A percentile compares a stretch with the other conserved stretches of the same genome.
Evolutionary conservation across 805 yeast species (phyloP).

Genomic region (Schwanniomyces yamadae): DNA sequence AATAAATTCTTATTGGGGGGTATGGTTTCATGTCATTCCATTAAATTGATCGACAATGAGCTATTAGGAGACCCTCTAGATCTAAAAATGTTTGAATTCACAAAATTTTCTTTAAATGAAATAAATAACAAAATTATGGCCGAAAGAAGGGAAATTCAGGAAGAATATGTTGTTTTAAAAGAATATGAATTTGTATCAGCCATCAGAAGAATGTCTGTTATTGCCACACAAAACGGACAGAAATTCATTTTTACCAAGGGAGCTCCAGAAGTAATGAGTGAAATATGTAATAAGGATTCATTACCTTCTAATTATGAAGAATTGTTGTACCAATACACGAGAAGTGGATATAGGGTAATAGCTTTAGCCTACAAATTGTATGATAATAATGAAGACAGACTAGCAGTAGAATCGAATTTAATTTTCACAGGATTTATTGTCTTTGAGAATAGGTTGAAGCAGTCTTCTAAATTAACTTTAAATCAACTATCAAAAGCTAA

Average conservation of each 20-base stretch:
- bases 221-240: constrained; percentile 43
- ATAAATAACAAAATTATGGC: constrained; percentile 32
- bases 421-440: constrained; percentile 84
- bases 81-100: constrained; percentile 87
- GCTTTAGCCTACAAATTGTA: constrained; percentile 77
- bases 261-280: constrained; percentile 91
- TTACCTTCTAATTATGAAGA: constrained; percentile 77
- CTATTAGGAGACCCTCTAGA: constrained; percentile 94
- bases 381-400: constrained; percentile 45
- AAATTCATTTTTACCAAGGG: constrained; percentile 70
- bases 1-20: constrained; percentile 36
- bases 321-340: constrained; percentile 80
- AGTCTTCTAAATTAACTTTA: constrained; percentile 62
- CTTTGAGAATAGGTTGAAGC: constrained; percentile 87
- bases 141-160: constrained; percentile 10
- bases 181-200: constrained; percentile 84
- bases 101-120: constrained; percentile 75
- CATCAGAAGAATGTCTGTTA: constrained; percentile 86
- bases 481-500: constrained; percentile 60
- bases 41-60: constrained; percentile 74
- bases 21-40: constrained; percentile 83
- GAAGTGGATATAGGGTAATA: constrained; percentile 90
- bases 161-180: constrained; percentile 35
- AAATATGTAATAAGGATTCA: constrained; percentile 67
- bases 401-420: constrained; percentile 64